These are phyloP conservation scores for Fistulinella prunicolor DNA, from an alignment of 768 basidiomycete genomes.

Conservation along the genomic window DNA sequence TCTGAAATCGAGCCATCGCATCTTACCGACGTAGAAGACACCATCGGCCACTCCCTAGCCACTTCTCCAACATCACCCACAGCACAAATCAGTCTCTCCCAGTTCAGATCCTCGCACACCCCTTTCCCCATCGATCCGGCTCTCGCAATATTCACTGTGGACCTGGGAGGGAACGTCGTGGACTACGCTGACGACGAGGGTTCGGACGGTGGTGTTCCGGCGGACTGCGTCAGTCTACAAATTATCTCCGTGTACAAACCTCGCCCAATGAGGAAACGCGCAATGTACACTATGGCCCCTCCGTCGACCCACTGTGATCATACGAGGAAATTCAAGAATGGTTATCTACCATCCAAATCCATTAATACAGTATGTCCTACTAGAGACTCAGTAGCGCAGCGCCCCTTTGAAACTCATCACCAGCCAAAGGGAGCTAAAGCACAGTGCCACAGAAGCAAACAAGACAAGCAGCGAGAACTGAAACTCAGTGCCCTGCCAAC, in stretches of 20 bases:
- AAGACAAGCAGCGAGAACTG: constrained; percentile 53
- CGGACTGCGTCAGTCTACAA: constrained; percentile 49
- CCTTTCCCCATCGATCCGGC: constrained; percentile 31
- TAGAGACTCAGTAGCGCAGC: background rate
- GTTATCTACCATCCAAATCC: constrained; percentile 9
- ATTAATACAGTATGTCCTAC: background rate
- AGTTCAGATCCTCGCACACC: background rate
- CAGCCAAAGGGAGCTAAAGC: constrained; percentile 30
- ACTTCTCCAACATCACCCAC: constrained; percentile 8
- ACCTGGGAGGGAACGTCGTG: constrained; percentile 38
- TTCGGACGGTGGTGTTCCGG: constrained; percentile 1
- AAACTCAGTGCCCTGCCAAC: constrained; percentile 28
- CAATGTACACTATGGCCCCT: constrained; percentile 31
- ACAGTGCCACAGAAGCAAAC: constrained; percentile 40
- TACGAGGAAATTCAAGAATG: constrained; percentile 30
- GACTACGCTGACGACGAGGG: constrained; percentile 29
- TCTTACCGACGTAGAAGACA: constrained; percentile 38
- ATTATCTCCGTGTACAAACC: constrained; percentile 75
- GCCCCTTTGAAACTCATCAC: background rate
- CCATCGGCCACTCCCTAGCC: constrained; percentile 1
- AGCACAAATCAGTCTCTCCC: background rate
- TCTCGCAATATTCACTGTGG: constrained; percentile 44
- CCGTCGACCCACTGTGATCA: constrained; percentile 4
- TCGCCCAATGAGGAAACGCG: constrained; percentile 53
- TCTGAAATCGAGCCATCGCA: constrained; percentile 40